A percentile compares a stretch with the other conserved stretches of the same genome.
These are phyloP conservation scores for Ophidiomyces ophidiicola DNA, from an alignment of 2,329 filamentous ascomycete genomes.

Conservation along the genomic window DNA sequence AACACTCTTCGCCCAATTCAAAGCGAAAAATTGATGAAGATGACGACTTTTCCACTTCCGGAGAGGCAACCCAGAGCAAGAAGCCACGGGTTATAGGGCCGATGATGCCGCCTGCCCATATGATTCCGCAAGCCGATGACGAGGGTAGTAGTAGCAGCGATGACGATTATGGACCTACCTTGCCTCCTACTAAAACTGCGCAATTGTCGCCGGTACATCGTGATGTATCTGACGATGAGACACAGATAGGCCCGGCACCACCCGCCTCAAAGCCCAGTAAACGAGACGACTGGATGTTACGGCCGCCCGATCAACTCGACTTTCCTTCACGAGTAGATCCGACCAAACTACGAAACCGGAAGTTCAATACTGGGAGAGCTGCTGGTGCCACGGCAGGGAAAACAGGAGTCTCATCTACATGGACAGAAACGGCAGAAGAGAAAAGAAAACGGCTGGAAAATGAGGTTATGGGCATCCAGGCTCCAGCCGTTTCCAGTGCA, in stretches of 20 bases:
- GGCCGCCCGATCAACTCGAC: constrained; percentile 46
- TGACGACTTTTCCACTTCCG: neutral
- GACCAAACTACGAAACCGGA: constrained; percentile 65
- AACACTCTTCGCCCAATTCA: neutral
- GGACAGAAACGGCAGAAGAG: constrained; percentile 83
- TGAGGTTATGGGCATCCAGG: constrained; percentile 61
- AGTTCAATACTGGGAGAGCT: constrained; percentile 61
- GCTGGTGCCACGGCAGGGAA: constrained; percentile 34
- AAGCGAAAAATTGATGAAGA: constrained; percentile 11
- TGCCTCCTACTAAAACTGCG: constrained; percentile 16
- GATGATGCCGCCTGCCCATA: constrained; percentile 38
- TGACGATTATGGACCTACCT: constrained; percentile 26
- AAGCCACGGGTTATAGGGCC: constrained; percentile 43
- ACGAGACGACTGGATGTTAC: constrained; percentile 76
- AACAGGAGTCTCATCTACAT: constrained; percentile 40
- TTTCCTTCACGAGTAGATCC: constrained; percentile 57
- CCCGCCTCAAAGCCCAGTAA: constrained; percentile 37
- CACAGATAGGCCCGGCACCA: constrained; percentile 17
- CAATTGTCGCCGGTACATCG: neutral
- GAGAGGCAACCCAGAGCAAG: constrained; percentile 24
- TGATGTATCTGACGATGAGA: neutral
- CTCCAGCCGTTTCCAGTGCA: constrained; percentile 17
- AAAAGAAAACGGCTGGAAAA: constrained; percentile 68
- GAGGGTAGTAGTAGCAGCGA: constrained; percentile 22
- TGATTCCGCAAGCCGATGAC: constrained; percentile 29